Evolutionary conservation across 2,329 filamentous ascomycete species (phyloP), one percentile per base, ranked within the genome.

Genomic region (Colletotrichum musae): DNA sequence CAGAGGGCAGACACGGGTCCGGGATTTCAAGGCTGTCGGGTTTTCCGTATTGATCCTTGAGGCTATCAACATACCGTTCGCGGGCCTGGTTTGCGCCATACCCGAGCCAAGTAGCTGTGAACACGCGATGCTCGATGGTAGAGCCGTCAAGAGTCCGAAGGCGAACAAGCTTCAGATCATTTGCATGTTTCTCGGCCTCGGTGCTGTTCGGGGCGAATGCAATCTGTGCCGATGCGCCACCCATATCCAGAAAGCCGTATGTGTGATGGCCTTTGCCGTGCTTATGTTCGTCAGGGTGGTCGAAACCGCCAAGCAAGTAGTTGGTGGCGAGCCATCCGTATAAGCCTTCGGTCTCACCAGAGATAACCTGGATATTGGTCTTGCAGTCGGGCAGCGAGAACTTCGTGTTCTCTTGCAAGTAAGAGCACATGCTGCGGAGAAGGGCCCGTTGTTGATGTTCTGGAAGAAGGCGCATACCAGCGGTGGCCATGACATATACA

Each of bases 241-340:
- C 96, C 97, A 99, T 99, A 78, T 99, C 96, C 70, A 99, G 84
- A 76, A 99, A 99, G 0, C 96, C 96, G 79, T 98, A 99, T 0
- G 96, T 99, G 76, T 95, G 93, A 78, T 98, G 96, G 28, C 88
- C 89, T 73, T 97, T 94, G 60, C 94, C 94, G 78, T 97, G 94
- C 61, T 89, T 84, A 75, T 97, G 93, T 15, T 89, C 82, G 58
- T 91, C 83, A 0, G 94, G 91, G 18, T 88, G 85, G 78, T 98
- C 93, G 75, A 99, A 98, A 4, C 94, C 94, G 32, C 94, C 95
- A 1, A 99, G 86, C 36, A 99, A 83, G 77, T 99, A 99, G 77
- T 99, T 99, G 61, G 95, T 93, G 7, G 97, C 95, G 74, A 99
- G 93, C 96, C 96, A 99, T 47, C 96, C 96, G 75, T 98, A 99